These are phyloP conservation scores for Pseudogymnoascus sp. DNA, from an alignment of 2,329 filamentous ascomycete genomes.

Conservation along the genomic window DNA sequence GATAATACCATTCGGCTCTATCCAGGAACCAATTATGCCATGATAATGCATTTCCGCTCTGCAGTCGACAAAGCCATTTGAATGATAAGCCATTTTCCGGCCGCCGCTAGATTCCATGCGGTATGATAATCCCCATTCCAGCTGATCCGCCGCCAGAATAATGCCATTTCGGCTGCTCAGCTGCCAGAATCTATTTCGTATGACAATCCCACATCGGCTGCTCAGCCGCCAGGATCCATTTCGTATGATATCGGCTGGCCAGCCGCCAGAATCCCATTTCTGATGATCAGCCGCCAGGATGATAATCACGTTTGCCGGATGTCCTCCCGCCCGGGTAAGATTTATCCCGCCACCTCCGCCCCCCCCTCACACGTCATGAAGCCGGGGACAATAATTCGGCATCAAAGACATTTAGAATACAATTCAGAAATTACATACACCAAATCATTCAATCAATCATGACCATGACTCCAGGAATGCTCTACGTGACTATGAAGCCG, in stretches of 20 bases:
- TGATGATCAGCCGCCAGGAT: neutral
- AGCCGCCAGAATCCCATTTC: too few relatives aligned
- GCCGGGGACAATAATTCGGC: neutral
- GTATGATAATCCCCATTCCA: too few relatives aligned
- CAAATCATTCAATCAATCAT: neutral
- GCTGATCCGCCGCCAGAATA: too few relatives aligned
- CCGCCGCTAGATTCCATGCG: too few relatives aligned
- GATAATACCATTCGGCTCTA: neutral
- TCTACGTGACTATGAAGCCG: constrained; percentile 84
- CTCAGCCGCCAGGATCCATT: too few relatives aligned
- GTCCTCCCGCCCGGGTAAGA: neutral
- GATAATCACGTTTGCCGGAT: neutral
- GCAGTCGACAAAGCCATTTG: neutral
- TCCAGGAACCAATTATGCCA: neutral
- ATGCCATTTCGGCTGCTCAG: neutral
- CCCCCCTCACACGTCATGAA: neutral
- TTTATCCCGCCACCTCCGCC: neutral
- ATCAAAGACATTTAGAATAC: neutral
- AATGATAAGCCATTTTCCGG: too few relatives aligned
- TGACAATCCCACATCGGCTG: too few relatives aligned
- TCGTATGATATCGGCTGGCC: too few relatives aligned
- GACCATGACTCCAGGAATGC: constrained; percentile 49
- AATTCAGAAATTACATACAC: neutral
- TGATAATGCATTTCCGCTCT: neutral
- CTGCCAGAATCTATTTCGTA: too few relatives aligned